phyloP scores from a whole-genome alignment of 1,139 yeast genomes.

The Taiozyma sp. region DNA sequence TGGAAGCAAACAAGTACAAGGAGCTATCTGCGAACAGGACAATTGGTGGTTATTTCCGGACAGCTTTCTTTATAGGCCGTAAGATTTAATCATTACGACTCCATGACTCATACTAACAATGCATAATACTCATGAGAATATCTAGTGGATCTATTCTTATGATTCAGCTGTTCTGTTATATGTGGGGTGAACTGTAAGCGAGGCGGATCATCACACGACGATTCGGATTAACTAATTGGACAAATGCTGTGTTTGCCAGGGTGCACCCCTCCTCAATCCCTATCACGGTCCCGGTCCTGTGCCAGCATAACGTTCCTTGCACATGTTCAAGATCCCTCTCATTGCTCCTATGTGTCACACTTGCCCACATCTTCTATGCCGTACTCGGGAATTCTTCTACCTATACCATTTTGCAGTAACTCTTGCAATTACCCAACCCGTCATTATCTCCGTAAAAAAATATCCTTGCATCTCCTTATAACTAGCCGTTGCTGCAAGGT shows the following conservation, averaged over 20 bases:
- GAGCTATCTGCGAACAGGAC: constrained; percentile 3
- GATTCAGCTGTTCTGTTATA: no score
- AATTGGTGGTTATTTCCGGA: constrained; percentile 7
- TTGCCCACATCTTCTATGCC: neutral
- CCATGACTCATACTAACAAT: neutral
- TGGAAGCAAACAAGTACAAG: neutral
- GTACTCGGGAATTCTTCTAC: neutral
- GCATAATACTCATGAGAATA: no score
- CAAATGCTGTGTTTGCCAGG: no score
- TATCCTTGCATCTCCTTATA: neutral
- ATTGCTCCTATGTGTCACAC: neutral
- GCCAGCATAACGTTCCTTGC: neutral
- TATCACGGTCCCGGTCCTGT: neutral
- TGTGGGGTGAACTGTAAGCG: no score
- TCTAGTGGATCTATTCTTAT: no score
- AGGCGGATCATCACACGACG: no score
- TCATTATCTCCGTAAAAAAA: neutral
- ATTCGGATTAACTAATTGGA: no score
- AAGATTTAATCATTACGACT: neutral
- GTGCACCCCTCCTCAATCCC: neutral
- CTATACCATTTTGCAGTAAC: neutral
- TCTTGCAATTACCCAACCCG: neutral
- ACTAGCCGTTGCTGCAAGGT: neutral
- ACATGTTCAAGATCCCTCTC: neutral
- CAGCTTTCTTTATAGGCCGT: constrained; percentile 3